Evolutionary conservation across 1,139 yeast species (phyloP).

Genomic region (Wickerhamomyces sp.): DNA sequence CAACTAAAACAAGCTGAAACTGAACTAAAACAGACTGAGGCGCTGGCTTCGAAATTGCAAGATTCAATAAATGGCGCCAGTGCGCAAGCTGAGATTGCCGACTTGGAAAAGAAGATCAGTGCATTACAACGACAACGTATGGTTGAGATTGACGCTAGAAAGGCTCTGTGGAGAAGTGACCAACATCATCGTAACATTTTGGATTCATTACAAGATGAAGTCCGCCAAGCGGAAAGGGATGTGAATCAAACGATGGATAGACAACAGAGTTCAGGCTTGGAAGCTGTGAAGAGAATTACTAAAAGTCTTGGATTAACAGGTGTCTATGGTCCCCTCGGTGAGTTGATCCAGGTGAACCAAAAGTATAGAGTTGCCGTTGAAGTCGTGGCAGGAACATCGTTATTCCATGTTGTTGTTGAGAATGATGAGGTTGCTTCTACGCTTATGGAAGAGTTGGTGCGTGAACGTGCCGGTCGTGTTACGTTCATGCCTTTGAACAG

Average conservation of each 20-base stretch:
- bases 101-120: conserved; percentile 26
- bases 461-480: conserved; percentile 73
- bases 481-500: conserved; percentile 89
- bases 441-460: conserved; percentile 71
- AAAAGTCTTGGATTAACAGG: conserved; percentile 49
- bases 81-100: conserved; percentile 27
- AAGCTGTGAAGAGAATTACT: conserved; percentile 58
- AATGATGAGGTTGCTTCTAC: conserved; percentile 77
- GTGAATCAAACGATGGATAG: conserved; percentile 74
- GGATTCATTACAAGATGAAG: conserved; percentile 52
- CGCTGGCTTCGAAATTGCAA: conserved; percentile 30
- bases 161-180: conserved; percentile 76
- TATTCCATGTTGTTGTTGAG: conserved; percentile 88
- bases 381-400: conserved; percentile 80
- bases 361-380: conserved; percentile 85
- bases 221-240: conserved; percentile 50
- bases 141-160: conserved; percentile 60
- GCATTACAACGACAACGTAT: conserved; percentile 36
- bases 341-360: conserved; percentile 72
- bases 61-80: conserved; percentile 34
- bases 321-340: conserved; percentile 84
- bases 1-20: conserved; percentile 14
- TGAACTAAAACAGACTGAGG: conserved; percentile 21
- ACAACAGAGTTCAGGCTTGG: conserved; percentile 62
- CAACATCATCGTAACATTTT: conserved; percentile 51